Conservation (phyloP, 129 eudicot species). For the Artemisia annua region DNA sequence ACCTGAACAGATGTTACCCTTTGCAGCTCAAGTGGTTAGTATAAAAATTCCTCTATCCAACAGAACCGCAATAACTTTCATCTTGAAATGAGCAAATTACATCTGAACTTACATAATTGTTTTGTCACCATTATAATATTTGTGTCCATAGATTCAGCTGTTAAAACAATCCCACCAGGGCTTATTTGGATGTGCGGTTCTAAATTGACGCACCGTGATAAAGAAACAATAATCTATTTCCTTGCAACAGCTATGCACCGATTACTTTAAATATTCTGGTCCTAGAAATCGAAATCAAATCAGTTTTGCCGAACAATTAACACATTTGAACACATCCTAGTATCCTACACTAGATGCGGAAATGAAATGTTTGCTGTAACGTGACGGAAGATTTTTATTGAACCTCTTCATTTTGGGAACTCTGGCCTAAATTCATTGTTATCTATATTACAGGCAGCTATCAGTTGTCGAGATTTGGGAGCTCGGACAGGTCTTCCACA, state of each 20-base stretch:
- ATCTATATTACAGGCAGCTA: slow-evolving; percentile 58
- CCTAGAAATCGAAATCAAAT: too few species aligned
- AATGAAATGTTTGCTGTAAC: not conserved
- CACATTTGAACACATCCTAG: not conserved
- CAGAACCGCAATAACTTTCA: not conserved
- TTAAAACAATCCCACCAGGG: not conserved
- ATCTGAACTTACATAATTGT: not conserved
- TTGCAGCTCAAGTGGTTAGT: slow-evolving; percentile 97
- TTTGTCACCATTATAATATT: not conserved
- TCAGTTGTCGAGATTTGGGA: slow-evolving; percentile 74
- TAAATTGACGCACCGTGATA: not conserved
- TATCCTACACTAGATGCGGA: not conserved
- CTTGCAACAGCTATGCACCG: too few species aligned
- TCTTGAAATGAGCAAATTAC: too few species aligned
- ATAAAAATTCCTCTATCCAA: not conserved
- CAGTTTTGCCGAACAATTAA: too few species aligned
- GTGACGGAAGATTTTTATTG: not conserved
- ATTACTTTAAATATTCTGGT: too few species aligned
- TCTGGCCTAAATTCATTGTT: not conserved
- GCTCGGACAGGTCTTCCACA: slow-evolving; percentile 86
- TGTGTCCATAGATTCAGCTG: not conserved
- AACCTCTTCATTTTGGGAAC: not conserved
- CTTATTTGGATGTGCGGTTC: not conserved
- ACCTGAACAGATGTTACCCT: slow-evolving; percentile 78
- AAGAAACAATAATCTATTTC: too few species aligned